These are phyloP conservation scores for Bipolaris bicolor DNA, from an alignment of 2,329 filamentous ascomycete species.

Conservation along the genomic window DNA sequence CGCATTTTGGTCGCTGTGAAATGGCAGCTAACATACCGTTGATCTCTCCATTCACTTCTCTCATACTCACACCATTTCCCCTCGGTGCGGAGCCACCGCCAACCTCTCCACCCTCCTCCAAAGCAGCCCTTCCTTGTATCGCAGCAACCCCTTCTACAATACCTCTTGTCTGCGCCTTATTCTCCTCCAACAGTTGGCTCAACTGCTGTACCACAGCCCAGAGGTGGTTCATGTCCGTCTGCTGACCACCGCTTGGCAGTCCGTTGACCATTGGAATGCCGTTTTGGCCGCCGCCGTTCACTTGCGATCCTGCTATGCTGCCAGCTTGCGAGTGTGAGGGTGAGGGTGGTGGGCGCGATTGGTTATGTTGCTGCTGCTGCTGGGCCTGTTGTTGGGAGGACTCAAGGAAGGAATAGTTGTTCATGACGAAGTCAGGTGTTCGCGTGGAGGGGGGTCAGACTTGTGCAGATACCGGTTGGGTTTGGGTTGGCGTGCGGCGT, in stretches of 20 bases:
- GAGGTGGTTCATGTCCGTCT: constrained; percentile 53
- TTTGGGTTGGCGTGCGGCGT: constrained; percentile 20
- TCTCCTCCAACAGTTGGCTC: constrained; percentile 49
- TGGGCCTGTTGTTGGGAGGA: constrained; percentile 21
- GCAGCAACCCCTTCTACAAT: constrained; percentile 50
- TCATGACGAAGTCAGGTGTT: constrained; percentile 33
- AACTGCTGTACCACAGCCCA: constrained; percentile 52
- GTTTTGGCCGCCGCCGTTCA: constrained; percentile 41
- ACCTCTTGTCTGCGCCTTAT: constrained; percentile 46
- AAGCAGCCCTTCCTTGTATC: constrained; percentile 42
- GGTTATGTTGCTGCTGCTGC: constrained; percentile 14
- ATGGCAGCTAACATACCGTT: constrained; percentile 31
- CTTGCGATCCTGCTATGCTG: constrained; percentile 30
- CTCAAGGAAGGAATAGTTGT: constrained; percentile 48
- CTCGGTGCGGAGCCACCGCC: constrained; percentile 3
- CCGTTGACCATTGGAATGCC: constrained; percentile 50
- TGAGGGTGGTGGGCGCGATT: constrained; percentile 44
- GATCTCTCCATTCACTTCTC: constrained; percentile 47
- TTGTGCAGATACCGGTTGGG: constrained; percentile 13
- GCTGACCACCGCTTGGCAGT: constrained; percentile 48
- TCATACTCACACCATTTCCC: constrained; percentile 19
- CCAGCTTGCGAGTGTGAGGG: constrained; percentile 37
- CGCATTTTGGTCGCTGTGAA: background rate
- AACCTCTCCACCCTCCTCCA: constrained; percentile 41
- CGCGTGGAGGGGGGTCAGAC: constrained; percentile 17